Evolutionary conservation across 768 basidiomycete species (phyloP).

Genomic region (Mycena rebaudengoi): DNA sequence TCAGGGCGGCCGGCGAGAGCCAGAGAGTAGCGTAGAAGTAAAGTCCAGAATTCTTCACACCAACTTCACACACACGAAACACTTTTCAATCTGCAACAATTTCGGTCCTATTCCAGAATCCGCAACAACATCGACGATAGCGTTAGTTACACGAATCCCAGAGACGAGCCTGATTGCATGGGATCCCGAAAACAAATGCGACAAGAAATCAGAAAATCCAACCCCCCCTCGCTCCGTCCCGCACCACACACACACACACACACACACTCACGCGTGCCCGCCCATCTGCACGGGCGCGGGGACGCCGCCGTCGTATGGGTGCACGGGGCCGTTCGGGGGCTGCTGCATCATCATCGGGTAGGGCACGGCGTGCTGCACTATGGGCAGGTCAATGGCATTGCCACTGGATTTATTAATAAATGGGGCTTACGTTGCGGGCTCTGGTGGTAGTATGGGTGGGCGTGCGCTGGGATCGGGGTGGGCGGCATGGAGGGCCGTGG

Average conservation of each 20-base stretch:
- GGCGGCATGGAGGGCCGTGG: constrained; percentile 92
- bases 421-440: constrained; percentile 79
- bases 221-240: constrained; percentile 16
- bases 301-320: constrained; percentile 76
- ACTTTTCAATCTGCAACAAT: constrained; percentile 17
- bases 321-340: constrained; percentile 71
- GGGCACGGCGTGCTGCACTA: constrained; percentile 87
- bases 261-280: constrained; percentile 64
- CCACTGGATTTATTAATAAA: not conserved
- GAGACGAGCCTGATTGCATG: constrained; percentile 27
- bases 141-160: constrained; percentile 32
- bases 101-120: constrained; percentile 31
- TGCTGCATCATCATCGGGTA: constrained; percentile 96
- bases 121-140: constrained; percentile 41
- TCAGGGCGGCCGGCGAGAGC: no score
- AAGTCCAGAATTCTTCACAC: no score
- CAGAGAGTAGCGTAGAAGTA: no score
- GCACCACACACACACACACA: not conserved
- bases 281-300: constrained; percentile 81
- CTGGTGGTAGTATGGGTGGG: constrained; percentile 89
- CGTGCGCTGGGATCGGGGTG: constrained; percentile 86
- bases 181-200: constrained; percentile 33
- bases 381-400: constrained; percentile 30
- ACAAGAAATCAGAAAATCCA: constrained; percentile 32
- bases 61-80: no score